Base-by-base conservation (phyloP, 495 filamentous ascomycete genomes). In the Penicillium manginii region DNA sequence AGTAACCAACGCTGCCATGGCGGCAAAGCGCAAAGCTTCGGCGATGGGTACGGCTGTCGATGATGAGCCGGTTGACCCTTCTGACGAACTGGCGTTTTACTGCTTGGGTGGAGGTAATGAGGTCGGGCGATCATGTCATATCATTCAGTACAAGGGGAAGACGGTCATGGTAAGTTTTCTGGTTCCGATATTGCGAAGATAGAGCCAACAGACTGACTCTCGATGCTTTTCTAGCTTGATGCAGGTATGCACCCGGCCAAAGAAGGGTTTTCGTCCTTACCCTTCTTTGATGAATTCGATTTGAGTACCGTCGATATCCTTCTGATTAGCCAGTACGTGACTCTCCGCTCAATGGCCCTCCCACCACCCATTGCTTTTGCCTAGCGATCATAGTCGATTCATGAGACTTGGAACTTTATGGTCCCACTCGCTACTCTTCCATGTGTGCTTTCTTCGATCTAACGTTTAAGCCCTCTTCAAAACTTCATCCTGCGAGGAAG, bases 231-330 rank as follows among this genome's bases (percentile, higher is more conserved):
- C n/a, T 4, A 43, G 91, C 90, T 98, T 50, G 94, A 98, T 79
- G 94, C 94, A 42, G 94, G 94, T 14, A 91, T 96, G 75, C 94
- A 98, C 65, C 92, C 94, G 40, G 94, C 91, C n/a, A 96, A 96
- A 69, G 93, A 97, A 61, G 94, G 94, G 8, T 87, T 97, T 50
- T 90, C 92, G 15, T 89, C 91, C 37, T 85, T 98, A 9, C 94
- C 94, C 0, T 98, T 96, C 80, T 98, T 96, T 69, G 94, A 98
- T 70, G 93, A 98, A 67, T 98, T 97, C 70, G 94, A 98, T 70
- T 79, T 98, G 32, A 97, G 94, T 73, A 96, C 90, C 6, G 93
- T 98, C 40, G 96, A 98, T 75, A 89, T 98, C 62, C 88, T 98
- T 47, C 78, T 98, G 46, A 96, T 98, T 64, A 97, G 91, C 84